These are phyloP conservation scores for Leccinellum rugosiceps DNA, from an alignment of 768 basidiomycete species.

Conservation along the genomic window DNA sequence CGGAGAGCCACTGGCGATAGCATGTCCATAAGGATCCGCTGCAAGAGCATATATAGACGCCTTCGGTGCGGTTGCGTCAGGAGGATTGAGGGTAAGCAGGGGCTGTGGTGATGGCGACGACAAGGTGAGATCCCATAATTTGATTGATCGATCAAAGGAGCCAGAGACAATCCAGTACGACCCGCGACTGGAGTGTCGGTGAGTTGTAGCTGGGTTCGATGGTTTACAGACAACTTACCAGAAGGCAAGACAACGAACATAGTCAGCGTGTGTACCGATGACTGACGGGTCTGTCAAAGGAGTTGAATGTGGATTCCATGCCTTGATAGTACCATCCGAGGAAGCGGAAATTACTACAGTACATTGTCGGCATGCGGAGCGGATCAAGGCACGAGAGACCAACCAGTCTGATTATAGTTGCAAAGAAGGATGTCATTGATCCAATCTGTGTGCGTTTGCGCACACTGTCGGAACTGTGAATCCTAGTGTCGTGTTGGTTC, in stretches of 20 bases:
- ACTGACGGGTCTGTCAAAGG: conserved; percentile 57
- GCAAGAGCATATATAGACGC: conserved; percentile 77
- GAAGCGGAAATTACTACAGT: conserved; percentile 82
- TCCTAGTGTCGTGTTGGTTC: conserved; percentile 33
- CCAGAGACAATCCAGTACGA: conserved; percentile 90
- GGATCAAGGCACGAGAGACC: conserved; percentile 22
- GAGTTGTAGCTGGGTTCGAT: conserved; percentile 8
- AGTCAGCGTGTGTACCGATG: conserved; percentile 79
- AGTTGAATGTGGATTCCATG: conserved; percentile 83
- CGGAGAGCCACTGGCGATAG: conserved; percentile 87
- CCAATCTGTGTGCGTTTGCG: conserved; percentile 93
- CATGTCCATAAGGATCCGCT: conserved; percentile 72
- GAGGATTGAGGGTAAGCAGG: conserved; percentile 61
- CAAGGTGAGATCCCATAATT: conserved; percentile 84
- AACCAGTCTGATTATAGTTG: conserved; percentile 87
- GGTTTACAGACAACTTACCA: conserved; percentile 42
- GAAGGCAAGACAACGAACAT: conserved; percentile 75
- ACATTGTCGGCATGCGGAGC: conserved; percentile 5
- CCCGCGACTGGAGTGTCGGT: conserved; percentile 49
- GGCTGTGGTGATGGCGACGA: conserved; percentile 42
- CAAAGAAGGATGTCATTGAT: conserved; percentile 91
- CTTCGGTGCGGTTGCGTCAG: conserved; percentile 64
- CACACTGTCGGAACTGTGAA: conserved; percentile 79
- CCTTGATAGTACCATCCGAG: conserved; percentile 90
- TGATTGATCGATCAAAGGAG: conserved; percentile 91